Percentiles rank a stretch among this genome's conserved stretches.
Conservation (phyloP, 2,329 filamentous ascomycete species). For the Sordariomycetes sp. region DNA sequence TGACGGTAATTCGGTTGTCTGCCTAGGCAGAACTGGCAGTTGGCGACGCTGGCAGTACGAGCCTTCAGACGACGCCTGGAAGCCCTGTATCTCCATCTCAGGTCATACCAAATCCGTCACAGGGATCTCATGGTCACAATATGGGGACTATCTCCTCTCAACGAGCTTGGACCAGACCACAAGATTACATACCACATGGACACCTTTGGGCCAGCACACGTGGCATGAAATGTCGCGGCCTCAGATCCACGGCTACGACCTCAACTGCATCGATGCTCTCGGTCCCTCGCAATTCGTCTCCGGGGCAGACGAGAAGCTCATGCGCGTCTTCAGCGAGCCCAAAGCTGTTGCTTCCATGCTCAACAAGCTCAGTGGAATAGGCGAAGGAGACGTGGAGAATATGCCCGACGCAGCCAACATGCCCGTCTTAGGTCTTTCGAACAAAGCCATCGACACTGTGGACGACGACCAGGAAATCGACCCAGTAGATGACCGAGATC, state of each 20-base stretch:
- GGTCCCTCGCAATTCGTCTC: slow-evolving; percentile 74
- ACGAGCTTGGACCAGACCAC: slow-evolving; percentile 92
- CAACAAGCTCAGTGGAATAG: slow-evolving; percentile 55
- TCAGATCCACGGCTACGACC: slow-evolving; percentile 95
- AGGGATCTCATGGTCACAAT: slow-evolving; percentile 73
- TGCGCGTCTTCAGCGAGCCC: slow-evolving; percentile 89
- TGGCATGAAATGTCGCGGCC: slow-evolving; percentile 97
- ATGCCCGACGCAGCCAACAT: slow-evolving; percentile 89
- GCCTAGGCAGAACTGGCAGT: slow-evolving; percentile 82
- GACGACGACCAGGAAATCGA: slow-evolving; percentile 39
- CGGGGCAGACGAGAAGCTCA: slow-evolving; percentile 94
- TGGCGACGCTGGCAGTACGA: slow-evolving; percentile 81
- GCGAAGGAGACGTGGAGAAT: slow-evolving; percentile 22
- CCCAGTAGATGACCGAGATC: slow-evolving; percentile 35
- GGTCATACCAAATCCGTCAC: slow-evolving; percentile 79
- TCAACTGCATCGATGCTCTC: slow-evolving; percentile 84
- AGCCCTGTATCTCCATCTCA: slow-evolving; percentile 65
- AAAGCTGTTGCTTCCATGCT: slow-evolving; percentile 72
- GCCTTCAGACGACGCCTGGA: slow-evolving; percentile 56
- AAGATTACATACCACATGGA: slow-evolving; percentile 76
- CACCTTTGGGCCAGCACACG: slow-evolving; percentile 35
- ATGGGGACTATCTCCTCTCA: slow-evolving; percentile 77
- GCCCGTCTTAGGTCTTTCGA: slow-evolving; percentile 88
- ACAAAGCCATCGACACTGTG: slow-evolving; percentile 70
- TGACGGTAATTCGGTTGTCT: slow-evolving; percentile 63